Evolutionary conservation across 345 rosid species (phyloP).

Genomic region (Populus euphratica): DNA sequence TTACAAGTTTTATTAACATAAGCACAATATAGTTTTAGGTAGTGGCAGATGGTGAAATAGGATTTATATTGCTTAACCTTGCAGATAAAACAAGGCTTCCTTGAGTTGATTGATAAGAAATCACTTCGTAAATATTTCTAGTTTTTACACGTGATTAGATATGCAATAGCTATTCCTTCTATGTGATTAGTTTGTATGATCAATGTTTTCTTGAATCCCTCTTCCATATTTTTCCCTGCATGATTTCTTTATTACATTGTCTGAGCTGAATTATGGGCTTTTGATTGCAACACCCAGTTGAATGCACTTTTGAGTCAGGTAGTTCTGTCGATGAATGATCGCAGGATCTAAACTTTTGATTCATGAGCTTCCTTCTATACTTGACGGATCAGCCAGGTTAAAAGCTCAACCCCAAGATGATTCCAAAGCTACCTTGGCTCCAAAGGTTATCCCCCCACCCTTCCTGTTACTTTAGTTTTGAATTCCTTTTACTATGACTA

Average conservation of each 20-base stretch:
- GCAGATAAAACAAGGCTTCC: too few species aligned
- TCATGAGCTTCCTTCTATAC: conserved; percentile 64
- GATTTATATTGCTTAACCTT: too few species aligned
- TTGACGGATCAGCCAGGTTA: conserved; percentile 67
- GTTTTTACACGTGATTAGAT: too few species aligned
- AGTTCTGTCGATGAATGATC: conserved; percentile 1
- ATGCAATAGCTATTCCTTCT: too few species aligned
- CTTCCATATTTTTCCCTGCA: too few species aligned
- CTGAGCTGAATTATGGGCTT: background rate
- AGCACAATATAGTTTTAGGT: too few species aligned
- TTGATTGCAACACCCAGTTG: background rate
- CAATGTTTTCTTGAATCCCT: too few species aligned
- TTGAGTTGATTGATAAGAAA: too few species aligned
- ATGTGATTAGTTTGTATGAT: too few species aligned
- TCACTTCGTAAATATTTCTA: too few species aligned
- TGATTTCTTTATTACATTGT: background rate
- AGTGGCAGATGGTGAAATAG: too few species aligned
- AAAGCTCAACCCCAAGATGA: conserved; percentile 88
- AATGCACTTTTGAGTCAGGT: background rate
- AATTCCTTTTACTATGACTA: background rate
- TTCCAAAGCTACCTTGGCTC: conserved; percentile 79
- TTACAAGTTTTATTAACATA: too few species aligned
- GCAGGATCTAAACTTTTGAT: conserved; percentile 83
- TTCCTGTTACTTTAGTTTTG: background rate
- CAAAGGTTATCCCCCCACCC: conserved; percentile 46